Conservation (phyloP, 768 basidiomycete genomes). For the Paxillus involutus region DNA sequence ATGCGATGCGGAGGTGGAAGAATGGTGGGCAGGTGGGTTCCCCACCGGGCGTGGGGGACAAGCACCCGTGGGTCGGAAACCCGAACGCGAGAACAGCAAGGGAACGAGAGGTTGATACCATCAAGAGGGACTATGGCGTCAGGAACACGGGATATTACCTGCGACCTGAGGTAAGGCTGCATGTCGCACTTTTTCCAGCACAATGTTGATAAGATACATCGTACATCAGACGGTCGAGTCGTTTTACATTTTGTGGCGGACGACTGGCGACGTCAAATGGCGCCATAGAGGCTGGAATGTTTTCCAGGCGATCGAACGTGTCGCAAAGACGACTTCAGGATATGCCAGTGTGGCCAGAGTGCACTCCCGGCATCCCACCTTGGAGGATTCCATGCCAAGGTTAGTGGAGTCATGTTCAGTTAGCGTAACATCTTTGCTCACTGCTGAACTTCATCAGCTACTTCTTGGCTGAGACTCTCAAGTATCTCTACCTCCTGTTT, state of each 20-base stretch:
- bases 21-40: conserved; percentile 41
- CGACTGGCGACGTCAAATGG: conserved; percentile 69
- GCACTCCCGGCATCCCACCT: conserved; percentile 36
- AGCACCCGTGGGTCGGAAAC: conserved; percentile 27
- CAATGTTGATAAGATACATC: background rate
- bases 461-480: conserved; percentile 62
- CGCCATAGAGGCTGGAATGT: conserved; percentile 70
- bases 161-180: conserved; percentile 62
- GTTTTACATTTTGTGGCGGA: conserved; percentile 68
- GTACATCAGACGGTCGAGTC: conserved; percentile 64
- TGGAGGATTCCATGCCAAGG: conserved; percentile 74
- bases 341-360: conserved; percentile 60
- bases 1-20: conserved; percentile 47
- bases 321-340: conserved; percentile 57
- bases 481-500: conserved; percentile 75
- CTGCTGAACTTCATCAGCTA: conserved; percentile 31
- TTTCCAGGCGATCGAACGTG: conserved; percentile 62
- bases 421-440: background rate
- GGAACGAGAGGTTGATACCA: conserved; percentile 21
- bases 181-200: background rate
- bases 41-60: conserved; percentile 54
- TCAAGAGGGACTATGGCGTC: conserved; percentile 54
- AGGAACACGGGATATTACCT: conserved; percentile 51
- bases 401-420: conserved; percentile 32
- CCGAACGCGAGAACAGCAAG: conserved; percentile 13